Evolutionary conservation across 805 yeast species (phyloP), one percentile per base, ranked within the genome.

Genomic region (Candida xiaguanensis): DNA sequence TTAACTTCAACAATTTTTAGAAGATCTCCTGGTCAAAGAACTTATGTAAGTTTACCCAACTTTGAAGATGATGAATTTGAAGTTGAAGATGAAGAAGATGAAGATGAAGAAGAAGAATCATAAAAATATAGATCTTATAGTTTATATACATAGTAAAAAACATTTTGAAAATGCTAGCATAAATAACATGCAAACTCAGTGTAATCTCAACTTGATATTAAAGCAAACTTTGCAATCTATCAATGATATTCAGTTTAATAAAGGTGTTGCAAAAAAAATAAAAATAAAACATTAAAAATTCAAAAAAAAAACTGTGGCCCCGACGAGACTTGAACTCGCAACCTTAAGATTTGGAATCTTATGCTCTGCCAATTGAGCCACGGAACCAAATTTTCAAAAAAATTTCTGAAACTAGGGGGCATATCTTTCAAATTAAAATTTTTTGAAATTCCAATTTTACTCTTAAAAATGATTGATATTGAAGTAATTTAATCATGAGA

Each of bases 321-420:
- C 82, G 83, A 79, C 86, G 80, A 85, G 86, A 80, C 78, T 80
- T 76, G 86, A 80, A 80, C 86, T 85, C 80, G 85, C 86, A 80
- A 75, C 86, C 86, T 78, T 79, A 78, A 80, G 86, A 78, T 78
- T 31, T 31, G 34, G 34, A 31, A 31, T 31, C 34, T 31, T 4
- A 31, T 14, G 34, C 34, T 16, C 34, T 31, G 23, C 34, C 34
- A 31, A 31, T 31, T 31, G 34, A 17, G 34, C 34, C 34, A 31
- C 34, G 34, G 14, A 13, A 31, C 26, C 34, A 31, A 11, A 8
- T 28, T 26, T 13, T n/a, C n/a, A n/a, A n/a, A n/a, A n/a, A n/a
- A n/a, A n/a, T n/a, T n/a, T n/a, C n/a, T n/a, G n/a, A n/a, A n/a
- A n/a, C n/a, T n/a, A n/a, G n/a, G n/a, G n/a, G 24, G 24, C 9